phyloP scores from a whole-genome alignment of 139 green algal species.

The Chlorella sp. region DNA sequence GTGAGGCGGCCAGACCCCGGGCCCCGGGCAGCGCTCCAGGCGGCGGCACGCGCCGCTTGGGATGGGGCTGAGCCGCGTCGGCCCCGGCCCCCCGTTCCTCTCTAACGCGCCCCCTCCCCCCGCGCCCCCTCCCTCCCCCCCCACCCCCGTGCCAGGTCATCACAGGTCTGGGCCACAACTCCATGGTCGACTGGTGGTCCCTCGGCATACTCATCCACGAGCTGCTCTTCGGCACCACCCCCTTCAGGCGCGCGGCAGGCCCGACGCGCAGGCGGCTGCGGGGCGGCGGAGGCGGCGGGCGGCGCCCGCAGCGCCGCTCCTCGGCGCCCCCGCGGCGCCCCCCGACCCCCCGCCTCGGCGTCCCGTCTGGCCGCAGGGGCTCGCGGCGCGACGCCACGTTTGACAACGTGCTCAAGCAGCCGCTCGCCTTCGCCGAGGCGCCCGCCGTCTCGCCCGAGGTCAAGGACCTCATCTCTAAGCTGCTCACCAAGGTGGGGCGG shows the following conservation, averaged over 20 bases:
- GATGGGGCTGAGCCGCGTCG: too few species aligned
- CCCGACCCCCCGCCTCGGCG: background rate
- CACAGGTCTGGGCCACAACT: constrained; percentile 74
- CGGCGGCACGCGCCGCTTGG: too few species aligned
- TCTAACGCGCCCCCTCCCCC: too few species aligned
- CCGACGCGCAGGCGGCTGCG: background rate
- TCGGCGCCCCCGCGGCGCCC: background rate
- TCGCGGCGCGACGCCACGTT: constrained; percentile 88
- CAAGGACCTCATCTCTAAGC: constrained; percentile 76
- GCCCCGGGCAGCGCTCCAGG: too few species aligned
- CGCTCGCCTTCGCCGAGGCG: constrained; percentile 80
- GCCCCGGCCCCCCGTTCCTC: too few species aligned
- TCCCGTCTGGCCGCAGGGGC: constrained; percentile 8
- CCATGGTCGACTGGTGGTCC: constrained; percentile 85
- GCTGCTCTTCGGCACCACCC: constrained; percentile 86
- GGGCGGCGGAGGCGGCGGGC: background rate
- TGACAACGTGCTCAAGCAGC: constrained; percentile 90
- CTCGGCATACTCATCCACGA: constrained; percentile 97
- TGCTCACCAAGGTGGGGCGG: constrained; percentile 77
- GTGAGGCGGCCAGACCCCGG: too few species aligned
- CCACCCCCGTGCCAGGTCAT: too few species aligned
- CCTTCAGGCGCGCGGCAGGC: constrained; percentile 65
- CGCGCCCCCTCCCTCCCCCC: too few species aligned
- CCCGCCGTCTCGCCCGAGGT: constrained; percentile 44
- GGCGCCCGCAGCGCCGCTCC: background rate